A percentile compares a stretch with the other conserved stretches of the same genome.
These are phyloP conservation scores for Acmispon strigosus DNA, from an alignment of 306 rosid genomes.

Conservation along the genomic window DNA sequence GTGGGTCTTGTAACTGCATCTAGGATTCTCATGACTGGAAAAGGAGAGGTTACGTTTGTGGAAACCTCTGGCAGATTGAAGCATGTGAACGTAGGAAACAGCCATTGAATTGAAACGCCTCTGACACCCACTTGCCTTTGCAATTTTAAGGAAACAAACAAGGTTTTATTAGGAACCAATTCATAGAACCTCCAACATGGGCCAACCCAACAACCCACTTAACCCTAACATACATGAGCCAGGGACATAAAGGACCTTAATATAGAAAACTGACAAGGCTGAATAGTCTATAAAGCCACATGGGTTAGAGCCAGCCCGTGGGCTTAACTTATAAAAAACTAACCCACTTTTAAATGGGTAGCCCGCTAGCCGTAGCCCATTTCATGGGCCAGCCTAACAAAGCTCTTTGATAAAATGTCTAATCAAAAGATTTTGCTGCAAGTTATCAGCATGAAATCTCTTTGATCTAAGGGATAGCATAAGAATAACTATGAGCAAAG, in stretches of 20 bases:
- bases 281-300: no score
- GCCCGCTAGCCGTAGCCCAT: no score
- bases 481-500: no score
- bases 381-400: no score
- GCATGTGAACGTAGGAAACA: constrained; percentile 29
- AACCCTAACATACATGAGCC: background rate
- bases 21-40: constrained; percentile 7
- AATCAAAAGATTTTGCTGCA: no score
- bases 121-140: background rate
- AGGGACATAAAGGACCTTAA: background rate
- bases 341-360: no score
- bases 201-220: background rate
- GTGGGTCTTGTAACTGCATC: background rate
- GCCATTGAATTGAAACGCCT: constrained; percentile 28
- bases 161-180: background rate
- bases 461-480: no score
- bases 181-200: background rate
- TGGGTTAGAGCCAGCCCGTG: no score
- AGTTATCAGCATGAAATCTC: no score
- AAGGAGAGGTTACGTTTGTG: constrained; percentile 16
- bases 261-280: no score
- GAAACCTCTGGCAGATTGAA: constrained; percentile 15
- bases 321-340: no score
- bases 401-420: no score
- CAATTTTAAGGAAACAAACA: background rate